Evolutionary conservation across 805 yeast species (phyloP), one percentile per base, ranked within the genome.

Genomic region (Cyberlindnera saturnus): DNA sequence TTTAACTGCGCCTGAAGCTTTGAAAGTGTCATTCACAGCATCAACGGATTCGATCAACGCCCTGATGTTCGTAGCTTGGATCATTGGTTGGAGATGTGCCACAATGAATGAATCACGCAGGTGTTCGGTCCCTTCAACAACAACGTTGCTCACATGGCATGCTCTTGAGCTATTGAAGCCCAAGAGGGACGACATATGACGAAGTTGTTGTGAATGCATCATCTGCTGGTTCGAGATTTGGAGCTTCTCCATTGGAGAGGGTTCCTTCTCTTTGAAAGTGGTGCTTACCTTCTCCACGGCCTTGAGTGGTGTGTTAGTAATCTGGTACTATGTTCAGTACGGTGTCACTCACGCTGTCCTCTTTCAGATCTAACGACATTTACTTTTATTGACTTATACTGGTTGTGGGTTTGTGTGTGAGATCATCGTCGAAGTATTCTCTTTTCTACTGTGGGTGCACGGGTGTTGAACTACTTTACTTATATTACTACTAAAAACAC

Each of bases 51-150:
- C 33, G 17, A 77, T 52, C 13, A 77, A 60, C 9, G 63, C 53
- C n/a, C 59, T 55, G 19, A 79, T 57, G 4, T 75, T 74, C 13
- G 59, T 48, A n/a, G 70, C 64, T 20, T 57, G 50, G 19, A 73
- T 53, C 36, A 80, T 55, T 1, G 83, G 81, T 16, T 58, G 54
- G 19, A 80, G 54, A 49, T 78, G 85, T 5, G 62, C 50, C 13
- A 60, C 54, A 4, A 79, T 47, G 53, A 79, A 80, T 0, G 61
- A 30, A 41, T 67, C 67, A 32, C 84, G 59, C 47, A 72, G 75
- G 13, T 61, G 60, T 28, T 72, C 71, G 6, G 73, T 63, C 19
- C 80, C 80, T 38, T 71, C 63, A 9, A 79, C 59, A 45, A 74
- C 75, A 9, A 77, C 72, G 32, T 67, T 65, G 14, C 64, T 56